Percentiles rank a stretch among this genome's conserved stretches.
Conservation (phyloP, 805 yeast genomes). For the Starmerella gropengiesseri region DNA sequence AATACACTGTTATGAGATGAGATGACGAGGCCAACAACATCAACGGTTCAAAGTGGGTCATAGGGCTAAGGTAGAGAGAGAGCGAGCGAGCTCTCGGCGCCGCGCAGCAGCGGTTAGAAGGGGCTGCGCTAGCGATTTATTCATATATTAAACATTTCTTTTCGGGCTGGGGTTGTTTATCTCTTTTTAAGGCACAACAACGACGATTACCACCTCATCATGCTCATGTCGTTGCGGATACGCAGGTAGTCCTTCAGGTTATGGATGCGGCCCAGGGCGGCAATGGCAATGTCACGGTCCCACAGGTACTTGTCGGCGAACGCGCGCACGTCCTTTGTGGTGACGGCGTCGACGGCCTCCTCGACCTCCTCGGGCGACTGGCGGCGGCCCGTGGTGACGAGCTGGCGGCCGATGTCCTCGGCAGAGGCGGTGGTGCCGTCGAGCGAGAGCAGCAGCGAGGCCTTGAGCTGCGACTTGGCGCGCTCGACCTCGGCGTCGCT, state of each 20-base stretch:
- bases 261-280: conserved; percentile 77
- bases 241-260: conserved; percentile 59
- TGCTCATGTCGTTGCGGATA: conserved; percentile 41
- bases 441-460: conserved; percentile 73
- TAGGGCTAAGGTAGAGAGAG: too few relatives aligned
- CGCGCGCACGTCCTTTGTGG: conserved; percentile 63
- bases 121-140: too few relatives aligned
- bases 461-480: conserved; percentile 90
- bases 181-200: too few relatives aligned
- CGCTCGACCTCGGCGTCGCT: conserved; percentile 80
- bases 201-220: conserved; percentile 34
- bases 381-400: conserved; percentile 83
- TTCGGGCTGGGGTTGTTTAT: too few relatives aligned
- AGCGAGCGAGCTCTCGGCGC: too few relatives aligned
- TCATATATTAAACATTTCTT: background rate
- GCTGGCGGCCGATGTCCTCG: conserved; percentile 95
- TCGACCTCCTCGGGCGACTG: conserved; percentile 65
- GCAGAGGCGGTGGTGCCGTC: conserved; percentile 95
- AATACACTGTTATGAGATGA: too few relatives aligned
- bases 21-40: too few relatives aligned
- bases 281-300: conserved; percentile 73
- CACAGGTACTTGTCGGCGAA: conserved; percentile 81
- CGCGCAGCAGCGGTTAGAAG: too few relatives aligned
- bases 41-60: too few relatives aligned
- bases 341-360: conserved; percentile 62